Evolutionary conservation across 139 green algal species (phyloP).

Genomic region (Closterium sp.): DNA sequence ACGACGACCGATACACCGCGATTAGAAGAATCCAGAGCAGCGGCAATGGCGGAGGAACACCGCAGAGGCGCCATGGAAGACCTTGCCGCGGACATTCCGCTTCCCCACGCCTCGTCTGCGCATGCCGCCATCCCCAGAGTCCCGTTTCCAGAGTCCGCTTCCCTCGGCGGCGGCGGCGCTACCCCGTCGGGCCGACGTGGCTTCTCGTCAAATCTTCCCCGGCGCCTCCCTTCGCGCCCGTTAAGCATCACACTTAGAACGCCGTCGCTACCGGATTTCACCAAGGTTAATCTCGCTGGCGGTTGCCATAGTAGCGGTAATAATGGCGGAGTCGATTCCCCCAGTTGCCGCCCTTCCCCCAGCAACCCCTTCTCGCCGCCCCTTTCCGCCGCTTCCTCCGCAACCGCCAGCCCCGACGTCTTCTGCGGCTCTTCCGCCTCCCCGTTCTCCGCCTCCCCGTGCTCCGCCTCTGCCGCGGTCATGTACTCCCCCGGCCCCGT

Average conservation of each 20-base stretch:
- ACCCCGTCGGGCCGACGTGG: no score
- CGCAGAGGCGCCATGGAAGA: not conserved
- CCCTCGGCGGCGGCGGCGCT: no score
- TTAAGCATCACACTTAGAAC: not conserved
- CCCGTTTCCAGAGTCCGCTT: not conserved
- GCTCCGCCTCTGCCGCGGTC: not conserved
- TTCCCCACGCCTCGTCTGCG: not conserved
- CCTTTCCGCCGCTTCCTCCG: not conserved
- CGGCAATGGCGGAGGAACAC: not conserved
- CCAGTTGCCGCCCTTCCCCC: not conserved
- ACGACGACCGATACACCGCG: not conserved
- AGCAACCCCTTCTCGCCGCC: not conserved
- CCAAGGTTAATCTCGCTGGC: not conserved
- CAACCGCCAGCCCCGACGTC: not conserved
- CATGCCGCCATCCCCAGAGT: not conserved
- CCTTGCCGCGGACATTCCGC: not conserved
- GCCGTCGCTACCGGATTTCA: not conserved
- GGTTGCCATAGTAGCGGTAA: not conserved
- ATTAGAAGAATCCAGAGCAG: not conserved
- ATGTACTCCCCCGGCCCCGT: not conserved
- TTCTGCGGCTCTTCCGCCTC: not conserved
- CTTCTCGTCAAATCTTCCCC: not conserved
- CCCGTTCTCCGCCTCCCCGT: not conserved
- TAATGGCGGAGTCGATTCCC: not conserved
- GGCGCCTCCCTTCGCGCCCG: not conserved